Base-by-base conservation (phyloP, 345 rosid genomes). In the Citrus medica region DNA sequence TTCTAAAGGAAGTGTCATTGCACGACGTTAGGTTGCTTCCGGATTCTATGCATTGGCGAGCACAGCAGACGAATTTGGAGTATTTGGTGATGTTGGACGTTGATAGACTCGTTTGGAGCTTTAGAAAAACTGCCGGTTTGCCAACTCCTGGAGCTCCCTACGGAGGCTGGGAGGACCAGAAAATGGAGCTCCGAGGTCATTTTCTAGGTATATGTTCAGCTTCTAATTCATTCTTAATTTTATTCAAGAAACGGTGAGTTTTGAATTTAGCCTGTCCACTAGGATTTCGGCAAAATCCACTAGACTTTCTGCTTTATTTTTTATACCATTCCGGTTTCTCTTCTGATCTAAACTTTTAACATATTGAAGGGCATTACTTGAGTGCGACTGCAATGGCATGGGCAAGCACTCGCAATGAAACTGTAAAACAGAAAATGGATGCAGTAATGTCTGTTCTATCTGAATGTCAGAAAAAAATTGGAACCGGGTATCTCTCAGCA, bases 41-140 rank as follows among this genome's bases (percentile, higher is more conserved):
- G 6, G 63, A 82, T 62, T 89, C 92, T 10, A 60, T 84, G 30
- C 87, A 87, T 17, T 82, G 88, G 89, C 30, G 69, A 69, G 87
- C 88, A 4, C 90, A 87, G 60, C 89, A 84, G 51, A 89, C 92
- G 7, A 89, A 89, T 80, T 81, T 87, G 67, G 84, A 89, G 75
- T 89, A 89, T 70, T 56, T 89, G 79, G 42, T 89, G 87, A 58
- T 86, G 83, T 64, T 89, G 84, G 85, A 87, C 72, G 86, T 83
- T 63, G 86, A 89, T 77, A 84, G 79, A 7, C 64, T 89, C 82
- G 87, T 86, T 7, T 89, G 89, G 92, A 89, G 88, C 84, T 89
- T 89, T 30, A 80, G 92, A 78, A 82, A 87, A 63, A 87, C 84
- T 1, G 89, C 88, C 0, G 89, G 88, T 77, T 80, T 86, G 78